Evolutionary conservation across 2,329 filamentous ascomycete genomes (phyloP).

Genomic region (Ceratocystis smalleyi): DNA sequence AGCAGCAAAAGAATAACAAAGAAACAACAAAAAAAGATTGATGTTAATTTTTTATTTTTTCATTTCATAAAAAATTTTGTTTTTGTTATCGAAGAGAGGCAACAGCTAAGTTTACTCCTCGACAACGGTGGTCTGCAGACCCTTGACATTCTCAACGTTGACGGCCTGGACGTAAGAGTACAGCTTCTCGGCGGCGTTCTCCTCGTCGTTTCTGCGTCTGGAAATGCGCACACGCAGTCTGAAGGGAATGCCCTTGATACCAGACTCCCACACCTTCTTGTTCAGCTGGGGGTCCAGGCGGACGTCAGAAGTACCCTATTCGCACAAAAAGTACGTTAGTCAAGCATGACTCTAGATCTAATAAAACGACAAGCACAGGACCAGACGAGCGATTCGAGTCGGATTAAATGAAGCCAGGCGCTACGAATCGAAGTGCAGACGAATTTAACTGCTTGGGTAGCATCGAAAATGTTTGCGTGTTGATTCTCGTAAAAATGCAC

Average conservation of each 20-base stretch:
- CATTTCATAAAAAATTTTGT: constrained; percentile 21
- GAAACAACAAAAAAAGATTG: constrained; percentile 7
- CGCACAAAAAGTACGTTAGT: constrained; percentile 13
- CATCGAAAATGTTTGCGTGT: background rate
- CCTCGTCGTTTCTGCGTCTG: constrained; percentile 99
- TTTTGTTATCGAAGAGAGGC: constrained; percentile 20
- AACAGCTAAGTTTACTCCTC: constrained; percentile 40
- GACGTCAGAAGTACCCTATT: constrained; percentile 86
- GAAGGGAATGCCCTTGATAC: constrained; percentile 97
- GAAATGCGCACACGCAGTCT: constrained; percentile 96
- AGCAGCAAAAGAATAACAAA: constrained; percentile 9
- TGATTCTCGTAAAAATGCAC: background rate
- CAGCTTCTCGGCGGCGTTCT: constrained; percentile 98
- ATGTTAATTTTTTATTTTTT: constrained; percentile 20
- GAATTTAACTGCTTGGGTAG: background rate
- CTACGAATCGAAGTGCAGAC: background rate
- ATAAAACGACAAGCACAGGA: background rate
- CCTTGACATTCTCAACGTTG: constrained; percentile 98
- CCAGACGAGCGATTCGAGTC: background rate
- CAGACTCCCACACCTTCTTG: constrained; percentile 99
- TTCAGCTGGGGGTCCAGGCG: constrained; percentile 96
- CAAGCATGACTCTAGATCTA: background rate
- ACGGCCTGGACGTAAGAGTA: constrained; percentile 99
- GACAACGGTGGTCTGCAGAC: constrained; percentile 82
- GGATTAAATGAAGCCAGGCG: background rate